Base-by-base conservation (phyloP, 768 basidiomycete genomes). In the Lyophyllum atratum region DNA sequence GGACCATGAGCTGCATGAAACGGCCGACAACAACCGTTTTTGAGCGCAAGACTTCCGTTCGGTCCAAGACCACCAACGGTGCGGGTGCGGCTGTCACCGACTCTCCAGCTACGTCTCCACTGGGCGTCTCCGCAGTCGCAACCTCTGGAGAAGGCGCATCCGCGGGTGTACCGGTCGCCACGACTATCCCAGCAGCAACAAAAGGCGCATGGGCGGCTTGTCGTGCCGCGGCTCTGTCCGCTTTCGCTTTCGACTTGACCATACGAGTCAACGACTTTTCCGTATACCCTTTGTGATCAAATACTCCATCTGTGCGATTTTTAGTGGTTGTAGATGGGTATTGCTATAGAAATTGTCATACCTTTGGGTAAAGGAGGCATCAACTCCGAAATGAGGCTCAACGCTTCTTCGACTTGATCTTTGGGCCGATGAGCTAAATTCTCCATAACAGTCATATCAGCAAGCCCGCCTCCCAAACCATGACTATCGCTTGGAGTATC, bases 401-500 rank as follows among this genome's bases (percentile, higher is more conserved):
- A 76, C 0, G 92, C 87, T 72, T 99, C 97, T 72, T 98, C 95
- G 5, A 98, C 85, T 70, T 98, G 95, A 58, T 99, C 97, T 74
- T 98, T 98, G 4, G 97, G 92, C 26, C 95, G 82, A 71, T 98
- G 95, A 0, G 94, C 94, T 44, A 99, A 76, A 70, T 96, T 98
- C 74, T 98, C 93, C 87, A 98, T 93, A 25, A 99, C 93, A 7
- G 93, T 90, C 93, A 98, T 95, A 68, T 98, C 95, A 17, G 93
- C 94, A 4, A 95, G 74, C 26, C 93, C 92, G 44, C 92, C 93
- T 26, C 92, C 91, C 1, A 95, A 74, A 11, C 92, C 92, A 71
- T 94, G 92, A 0, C 90, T 87, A 25, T 77, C 79, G 7, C 62
- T 70, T 0, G 83, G 80, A 59, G 78, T 80, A 4, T 87, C 88